These are phyloP conservation scores for Alloteropsis semialata DNA, from an alignment of 176 grass and related monocot species.

Conservation along the genomic window DNA sequence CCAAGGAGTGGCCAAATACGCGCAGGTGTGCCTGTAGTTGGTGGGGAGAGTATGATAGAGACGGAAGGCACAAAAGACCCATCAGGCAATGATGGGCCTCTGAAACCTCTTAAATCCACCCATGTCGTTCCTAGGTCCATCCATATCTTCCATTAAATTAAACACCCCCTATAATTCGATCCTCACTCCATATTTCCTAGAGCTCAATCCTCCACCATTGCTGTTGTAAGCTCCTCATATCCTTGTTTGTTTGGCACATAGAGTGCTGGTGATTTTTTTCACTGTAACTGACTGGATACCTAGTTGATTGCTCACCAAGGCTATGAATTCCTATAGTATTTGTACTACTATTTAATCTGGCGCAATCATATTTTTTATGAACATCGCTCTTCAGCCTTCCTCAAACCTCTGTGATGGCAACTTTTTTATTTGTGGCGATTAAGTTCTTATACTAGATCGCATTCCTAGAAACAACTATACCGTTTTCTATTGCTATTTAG, in stretches of 20 bases:
- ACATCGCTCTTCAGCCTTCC: not conserved
- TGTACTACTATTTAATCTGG: not conserved
- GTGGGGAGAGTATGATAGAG: not conserved
- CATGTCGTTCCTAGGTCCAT: not conserved
- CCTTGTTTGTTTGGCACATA: not conserved
- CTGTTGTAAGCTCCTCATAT: not conserved
- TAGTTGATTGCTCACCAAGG: not conserved
- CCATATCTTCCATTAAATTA: not conserved
- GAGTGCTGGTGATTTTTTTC: not conserved
- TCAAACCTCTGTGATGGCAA: not conserved
- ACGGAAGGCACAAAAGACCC: not conserved
- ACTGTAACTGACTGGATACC: not conserved
- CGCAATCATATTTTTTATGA: not conserved
- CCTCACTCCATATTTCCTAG: not conserved
- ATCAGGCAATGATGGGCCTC: not conserved
- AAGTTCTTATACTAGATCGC: not conserved
- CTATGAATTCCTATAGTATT: not conserved
- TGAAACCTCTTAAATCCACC: not conserved
- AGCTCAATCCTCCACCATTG: not conserved
- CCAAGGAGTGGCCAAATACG: too few species aligned
- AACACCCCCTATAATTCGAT: not conserved
- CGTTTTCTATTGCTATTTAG: not conserved
- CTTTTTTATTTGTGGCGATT: not conserved
- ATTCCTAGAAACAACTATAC: not conserved
- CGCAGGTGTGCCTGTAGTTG: too few species aligned